Conservation (phyloP, 306 rosid genomes). For the Vigna mungo region DNA sequence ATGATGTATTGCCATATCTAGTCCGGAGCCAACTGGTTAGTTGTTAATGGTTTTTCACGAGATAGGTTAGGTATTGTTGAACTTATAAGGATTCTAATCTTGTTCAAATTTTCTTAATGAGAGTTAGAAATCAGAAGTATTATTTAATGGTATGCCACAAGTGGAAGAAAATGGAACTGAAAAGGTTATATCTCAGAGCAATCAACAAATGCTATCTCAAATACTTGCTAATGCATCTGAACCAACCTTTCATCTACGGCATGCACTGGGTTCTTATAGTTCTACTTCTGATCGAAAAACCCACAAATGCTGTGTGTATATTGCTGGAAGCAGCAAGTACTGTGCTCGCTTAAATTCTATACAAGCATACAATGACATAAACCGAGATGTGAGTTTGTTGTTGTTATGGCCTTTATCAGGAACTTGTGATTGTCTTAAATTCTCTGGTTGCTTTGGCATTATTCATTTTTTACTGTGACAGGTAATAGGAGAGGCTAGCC, state of each 20-base stretch:
- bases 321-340: slow-evolving; percentile 78
- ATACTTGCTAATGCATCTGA: slow-evolving; percentile 83
- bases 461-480: slow-evolving; percentile 48
- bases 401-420: slow-evolving; percentile 31
- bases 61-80: slow-evolving; percentile 33
- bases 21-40: slow-evolving; percentile 97
- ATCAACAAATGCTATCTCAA: slow-evolving; percentile 65
- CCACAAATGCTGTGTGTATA: slow-evolving; percentile 96
- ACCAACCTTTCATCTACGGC: slow-evolving; percentile 72
- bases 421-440: slow-evolving; percentile 29
- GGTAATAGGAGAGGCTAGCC: slow-evolving; percentile 89
- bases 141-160: slow-evolving; percentile 64
- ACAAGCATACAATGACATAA: slow-evolving; percentile 89
- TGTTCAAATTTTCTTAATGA: slow-evolving; percentile 50
- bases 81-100: slow-evolving; percentile 44
- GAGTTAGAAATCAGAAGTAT: slow-evolving; percentile 78
- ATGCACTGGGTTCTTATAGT: slow-evolving; percentile 57
- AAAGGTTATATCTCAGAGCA: slow-evolving; percentile 69
- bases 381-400: slow-evolving; percentile 83
- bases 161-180: slow-evolving; percentile 80
- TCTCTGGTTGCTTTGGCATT: slow-evolving; percentile 32
- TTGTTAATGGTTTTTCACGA: slow-evolving; percentile 57
- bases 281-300: slow-evolving; percentile 58
- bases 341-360: slow-evolving; percentile 88
- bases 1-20: slow-evolving; percentile 92